Percentiles rank a stretch among this genome's conserved stretches.
These are phyloP conservation scores for Mesostigma viride DNA, from an alignment of 139 green algal species.

Conservation along the genomic window DNA sequence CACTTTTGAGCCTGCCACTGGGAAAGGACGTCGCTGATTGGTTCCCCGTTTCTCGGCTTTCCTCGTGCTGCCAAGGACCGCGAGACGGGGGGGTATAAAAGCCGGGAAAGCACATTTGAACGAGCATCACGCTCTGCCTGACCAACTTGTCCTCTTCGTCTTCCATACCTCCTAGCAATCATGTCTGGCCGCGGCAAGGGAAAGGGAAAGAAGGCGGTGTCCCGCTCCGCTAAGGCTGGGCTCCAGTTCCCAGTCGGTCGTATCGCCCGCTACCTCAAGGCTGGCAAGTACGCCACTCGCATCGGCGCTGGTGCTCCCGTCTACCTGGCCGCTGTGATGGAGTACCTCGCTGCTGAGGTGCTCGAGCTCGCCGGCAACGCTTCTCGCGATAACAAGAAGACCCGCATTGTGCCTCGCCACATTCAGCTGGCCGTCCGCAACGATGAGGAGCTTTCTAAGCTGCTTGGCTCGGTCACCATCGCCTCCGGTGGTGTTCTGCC, in stretches of 20 bases:
- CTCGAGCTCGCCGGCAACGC: constrained; percentile 61
- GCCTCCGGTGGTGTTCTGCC: constrained; percentile 66
- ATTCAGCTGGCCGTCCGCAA: constrained; percentile 49
- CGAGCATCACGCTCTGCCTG: too few relatives aligned
- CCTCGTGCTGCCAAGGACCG: too few relatives aligned
- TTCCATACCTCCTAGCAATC: constrained; percentile 7
- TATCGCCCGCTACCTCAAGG: constrained; percentile 70
- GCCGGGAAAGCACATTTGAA: too few relatives aligned
- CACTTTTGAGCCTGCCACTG: too few relatives aligned
- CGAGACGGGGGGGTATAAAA: too few relatives aligned
- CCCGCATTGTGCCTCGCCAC: constrained; percentile 53
- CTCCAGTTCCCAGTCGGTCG: constrained; percentile 80
- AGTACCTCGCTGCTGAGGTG: constrained; percentile 74
- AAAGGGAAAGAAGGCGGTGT: constrained; percentile 69
- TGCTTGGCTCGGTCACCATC: constrained; percentile 63
- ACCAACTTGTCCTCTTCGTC: too few relatives aligned
- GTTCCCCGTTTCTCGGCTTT: too few relatives aligned
- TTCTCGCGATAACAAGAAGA: constrained; percentile 72
- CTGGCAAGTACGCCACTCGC: constrained; percentile 67
- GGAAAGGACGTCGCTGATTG: too few relatives aligned
- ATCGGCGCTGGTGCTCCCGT: constrained; percentile 56
- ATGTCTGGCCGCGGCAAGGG: constrained; percentile 61
- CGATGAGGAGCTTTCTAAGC: constrained; percentile 51
- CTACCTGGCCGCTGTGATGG: constrained; percentile 68
- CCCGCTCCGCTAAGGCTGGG: constrained; percentile 68